phyloP scores from a whole-genome alignment of 2,329 filamentous ascomycete genomes.

The Aureobasidium sp. region DNA sequence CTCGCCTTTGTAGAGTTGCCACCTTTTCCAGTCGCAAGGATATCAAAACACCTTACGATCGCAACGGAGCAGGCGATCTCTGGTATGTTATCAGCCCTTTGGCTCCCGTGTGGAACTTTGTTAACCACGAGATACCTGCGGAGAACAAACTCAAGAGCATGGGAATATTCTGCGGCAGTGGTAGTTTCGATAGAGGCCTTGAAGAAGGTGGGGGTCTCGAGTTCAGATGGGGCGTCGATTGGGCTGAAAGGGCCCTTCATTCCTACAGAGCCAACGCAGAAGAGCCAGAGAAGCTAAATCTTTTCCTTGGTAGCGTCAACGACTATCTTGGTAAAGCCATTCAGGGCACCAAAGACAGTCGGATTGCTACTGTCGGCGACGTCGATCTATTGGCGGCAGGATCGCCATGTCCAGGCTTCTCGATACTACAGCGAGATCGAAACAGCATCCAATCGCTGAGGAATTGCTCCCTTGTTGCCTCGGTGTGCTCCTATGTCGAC shows the following conservation, averaged over 20 bases:
- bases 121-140: constrained; percentile 12
- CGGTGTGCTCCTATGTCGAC: constrained; percentile 68
- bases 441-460: constrained; percentile 50
- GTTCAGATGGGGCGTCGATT: constrained; percentile 64
- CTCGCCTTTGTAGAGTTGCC: constrained; percentile 54
- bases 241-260: constrained; percentile 56
- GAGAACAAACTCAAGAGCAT: constrained; percentile 41
- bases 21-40: constrained; percentile 41
- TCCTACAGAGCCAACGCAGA: constrained; percentile 64
- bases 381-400: constrained; percentile 66
- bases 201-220: constrained; percentile 63
- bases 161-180: constrained; percentile 71
- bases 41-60: constrained; percentile 58
- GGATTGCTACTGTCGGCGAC: constrained; percentile 53
- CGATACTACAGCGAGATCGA: constrained; percentile 53
- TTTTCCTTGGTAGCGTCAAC: constrained; percentile 68
- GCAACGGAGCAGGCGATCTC: constrained; percentile 57
- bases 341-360: constrained; percentile 37
- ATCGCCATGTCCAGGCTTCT: constrained; percentile 74
- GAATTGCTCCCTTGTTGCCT: constrained; percentile 71
- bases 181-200: constrained; percentile 68
- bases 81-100: constrained; percentile 43
- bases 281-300: constrained; percentile 36
- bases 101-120: constrained; percentile 28
- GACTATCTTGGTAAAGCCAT: constrained; percentile 55